These are phyloP conservation scores for Wickerhamia fluorescens DNA, from an alignment of 805 yeast genomes.

Conservation along the genomic window DNA sequence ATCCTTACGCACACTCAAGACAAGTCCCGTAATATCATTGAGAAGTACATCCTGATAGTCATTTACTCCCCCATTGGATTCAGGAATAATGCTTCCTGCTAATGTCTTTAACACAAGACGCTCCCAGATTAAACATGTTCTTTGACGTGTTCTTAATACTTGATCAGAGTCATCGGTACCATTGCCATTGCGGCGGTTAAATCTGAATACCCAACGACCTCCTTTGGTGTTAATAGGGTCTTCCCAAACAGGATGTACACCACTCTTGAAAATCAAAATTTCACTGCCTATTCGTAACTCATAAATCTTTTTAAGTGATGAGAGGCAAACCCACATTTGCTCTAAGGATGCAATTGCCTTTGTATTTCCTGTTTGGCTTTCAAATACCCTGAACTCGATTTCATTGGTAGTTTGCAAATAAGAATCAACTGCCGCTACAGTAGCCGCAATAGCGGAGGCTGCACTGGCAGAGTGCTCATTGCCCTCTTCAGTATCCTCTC, in stretches of 20 bases:
- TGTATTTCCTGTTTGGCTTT: conserved; percentile 9
- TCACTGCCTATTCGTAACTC: conserved; percentile 43
- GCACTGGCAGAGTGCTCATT: conserved; percentile 10
- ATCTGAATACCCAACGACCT: conserved; percentile 56
- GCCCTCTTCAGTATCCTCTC: conserved; percentile 8
- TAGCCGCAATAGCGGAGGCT: conserved; percentile 9
- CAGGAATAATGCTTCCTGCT: conserved; percentile 44
- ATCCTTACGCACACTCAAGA: conserved; percentile 50
- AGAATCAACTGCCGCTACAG: conserved; percentile 29
- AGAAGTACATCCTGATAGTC: conserved; percentile 32
- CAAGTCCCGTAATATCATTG: conserved; percentile 53
- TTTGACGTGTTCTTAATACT: conserved; percentile 19
- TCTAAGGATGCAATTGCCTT: conserved; percentile 41
- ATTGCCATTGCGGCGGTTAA: conserved; percentile 27
- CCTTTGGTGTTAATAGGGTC: conserved; percentile 55
- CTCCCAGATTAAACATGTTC: conserved; percentile 47
- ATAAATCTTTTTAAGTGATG: conserved; percentile 31
- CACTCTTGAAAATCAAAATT: conserved; percentile 49
- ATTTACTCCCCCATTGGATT: conserved; percentile 20
- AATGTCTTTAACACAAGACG: conserved; percentile 44
- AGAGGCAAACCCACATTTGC: conserved; percentile 44
- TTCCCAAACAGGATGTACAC: conserved; percentile 63
- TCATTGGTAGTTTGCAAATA: conserved; percentile 42
- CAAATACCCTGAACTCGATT: conserved; percentile 30
- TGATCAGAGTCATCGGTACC: conserved; percentile 10